Evolutionary conservation across 306 rosid species (phyloP), one percentile per base, ranked within the genome.

Genomic region (Astragalus membranaceus): DNA sequence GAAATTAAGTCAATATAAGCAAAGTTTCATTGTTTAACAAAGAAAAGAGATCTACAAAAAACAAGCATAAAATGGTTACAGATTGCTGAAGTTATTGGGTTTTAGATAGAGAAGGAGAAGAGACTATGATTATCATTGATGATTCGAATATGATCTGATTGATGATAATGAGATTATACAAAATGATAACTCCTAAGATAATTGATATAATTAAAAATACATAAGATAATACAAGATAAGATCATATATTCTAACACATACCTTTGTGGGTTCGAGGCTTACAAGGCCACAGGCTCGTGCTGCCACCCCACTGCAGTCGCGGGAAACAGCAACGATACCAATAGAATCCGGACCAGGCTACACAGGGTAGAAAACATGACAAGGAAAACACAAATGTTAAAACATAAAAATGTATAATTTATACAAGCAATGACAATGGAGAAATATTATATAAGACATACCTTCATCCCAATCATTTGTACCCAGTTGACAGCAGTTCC

Each of bases 401-500:
- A 43, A 0, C 44, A 39, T 3, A 59, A 3, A 20, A 50, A 59
- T 6, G 51, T 10, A n/a, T 42, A 32, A 26, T 14, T 23, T 50
- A 37, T 41, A 20, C 64, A 63, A 29, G 10, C 36, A 53, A 51
- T 3, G 13, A 15, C 14, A 36, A 54, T 46, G 50, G 12, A 53
- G 35, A 51, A 5, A 15, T 6, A 9, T 16, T 20, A 5, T 8
- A 4, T 50, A 50, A 12, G 46, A 43, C 55, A 37, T 63, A 88
- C 97, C 97, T 91, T 91, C 95, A 91, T 91, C 95, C 97, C 97
- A 91, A 87, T 89, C 90, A 88, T 88, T 82, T 86, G 97, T 64
- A 91, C 97, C 97, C 97, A 91, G 91, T 91, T 88, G 81, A 91
- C 92, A 85, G 97, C 97, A 77, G 97, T 91, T 82, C 97, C 95